Base-by-base conservation (phyloP, 352 stramenopile genomes). In the Pythium myriotylum region DNA sequence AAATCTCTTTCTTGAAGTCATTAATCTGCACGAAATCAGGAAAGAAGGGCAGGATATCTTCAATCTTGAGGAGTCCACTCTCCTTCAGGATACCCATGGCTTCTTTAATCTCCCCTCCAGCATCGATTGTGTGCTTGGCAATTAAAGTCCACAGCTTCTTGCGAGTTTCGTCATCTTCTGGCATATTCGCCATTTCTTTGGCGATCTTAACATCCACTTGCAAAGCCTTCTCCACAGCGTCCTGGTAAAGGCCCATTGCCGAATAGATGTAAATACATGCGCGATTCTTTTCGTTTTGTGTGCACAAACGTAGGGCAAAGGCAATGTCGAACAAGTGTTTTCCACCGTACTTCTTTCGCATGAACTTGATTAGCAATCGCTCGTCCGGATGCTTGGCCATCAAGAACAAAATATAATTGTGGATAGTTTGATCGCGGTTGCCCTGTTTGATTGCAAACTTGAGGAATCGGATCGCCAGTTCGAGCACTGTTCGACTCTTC, bases 1-100 rank as follows among this genome's bases (percentile, higher is more conserved):
- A 97, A 67, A 98, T 98, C 65, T 98, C 89, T 64, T 96, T 95
- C 73, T 98, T 98, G 70, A 98, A 98, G 51, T 95, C 84, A 67
- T 98, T 97, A 61, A 98, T 98, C 43, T 97, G 86, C 22, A 97
- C 90, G 71, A 98, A 98, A 59, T 98, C 94, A 4, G 94, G 94
- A 66, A 98, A 97, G 67, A 97, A 97, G 16, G 92, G 90, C 47
- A 98, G 61, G 24, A 98, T 95, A 55, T 98, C 94, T 62, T 98
- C 92, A 51, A 98, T 97, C 72, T 94, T 94, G 19, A 98, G 64
- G 48, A 97, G 51, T 2, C 73, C 77, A 42, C 86, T 95, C 46
- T 96, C 86, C 35, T 96, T 92, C 10, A 97, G 62, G 50, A 96
- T 93, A 8, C 76, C 83, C 85, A 91, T 89, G 10, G 81, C 81